Base-by-base conservation (phyloP, 2,329 filamentous ascomycete species). In the Hypoxylon sp. region DNA sequence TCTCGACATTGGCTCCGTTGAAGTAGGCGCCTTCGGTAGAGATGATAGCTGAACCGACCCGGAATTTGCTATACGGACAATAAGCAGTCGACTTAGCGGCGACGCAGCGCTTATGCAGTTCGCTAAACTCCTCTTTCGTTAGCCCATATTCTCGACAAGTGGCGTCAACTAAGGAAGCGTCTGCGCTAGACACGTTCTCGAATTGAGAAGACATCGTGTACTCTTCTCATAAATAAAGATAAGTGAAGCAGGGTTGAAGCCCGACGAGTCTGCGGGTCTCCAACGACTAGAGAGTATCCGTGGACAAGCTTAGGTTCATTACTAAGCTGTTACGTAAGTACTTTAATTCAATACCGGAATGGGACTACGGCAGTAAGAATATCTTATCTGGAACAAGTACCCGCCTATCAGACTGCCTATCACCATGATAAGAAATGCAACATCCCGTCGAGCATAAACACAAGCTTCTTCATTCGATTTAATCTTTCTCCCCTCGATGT, bases 31-130 rank as follows among this genome's bases (percentile, higher is more conserved):
- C 87, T 30, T 84, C 80, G 10, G 79, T 76, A 38, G 78, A 78
- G 68, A 98, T 89, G 67, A 98, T 81, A 34, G 92, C 90, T 53
- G 92, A 91, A 69, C 96, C 96, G 68, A 99, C 96, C 70, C 90
- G 92, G 85, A 98, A 99, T 66, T 91, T 87, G 75, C 93, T 97
- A 85, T 98, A 97, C 2, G 93, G 94, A 87, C 94, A 97, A 82
- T 98, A 97, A 36, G 95, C 94, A 59, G 84, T 86, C 2, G 84
- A 84, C 80, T 97, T 97, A 65, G 94, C 93, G 5, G 88, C 88
- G 58, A 87, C 83, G 72, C 91, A 90, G 76, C 87, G 84, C 63
- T 82, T 79, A 58, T 86, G 86, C 51, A 97, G 87, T 45, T 84
- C 82, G 65, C 83, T 78, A 77, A 97, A 87, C 78, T 97, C 91